A percentile compares a stretch with the other conserved stretches of the same genome.
phyloP scores from a whole-genome alignment of 177 flowering plant species.

The Vitis hybrid region DNA sequence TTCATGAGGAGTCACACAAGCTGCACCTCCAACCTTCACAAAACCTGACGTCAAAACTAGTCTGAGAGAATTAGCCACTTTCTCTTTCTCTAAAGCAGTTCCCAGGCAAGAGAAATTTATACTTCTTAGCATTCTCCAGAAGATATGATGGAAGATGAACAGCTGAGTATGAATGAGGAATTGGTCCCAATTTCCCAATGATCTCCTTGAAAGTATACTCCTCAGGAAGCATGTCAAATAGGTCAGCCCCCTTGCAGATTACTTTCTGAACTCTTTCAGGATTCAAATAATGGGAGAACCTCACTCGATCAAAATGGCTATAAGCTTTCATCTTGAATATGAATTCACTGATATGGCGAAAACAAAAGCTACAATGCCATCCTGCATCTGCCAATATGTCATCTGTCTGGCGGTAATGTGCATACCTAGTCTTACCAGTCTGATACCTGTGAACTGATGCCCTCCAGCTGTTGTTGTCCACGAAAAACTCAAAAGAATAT shows the following conservation, averaged over 20 bases:
- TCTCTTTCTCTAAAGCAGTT: slow-evolving; percentile 51
- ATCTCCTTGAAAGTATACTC: slow-evolving; percentile 66
- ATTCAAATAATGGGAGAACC: slow-evolving; percentile 47
- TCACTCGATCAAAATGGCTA: slow-evolving; percentile 57
- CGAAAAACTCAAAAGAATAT: slow-evolving; percentile 56
- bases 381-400: slow-evolving; percentile 57
- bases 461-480: slow-evolving; percentile 64
- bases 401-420: slow-evolving; percentile 56
- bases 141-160: slow-evolving; percentile 61
- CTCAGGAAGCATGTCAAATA: slow-evolving; percentile 67
- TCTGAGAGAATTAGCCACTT: slow-evolving; percentile 25
- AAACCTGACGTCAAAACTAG: slow-evolving; percentile 1
- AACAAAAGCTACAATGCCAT: slow-evolving; percentile 73
- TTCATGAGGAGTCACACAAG: slow-evolving; percentile 17
- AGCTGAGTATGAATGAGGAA: slow-evolving; percentile 57
- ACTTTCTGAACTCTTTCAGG: slow-evolving; percentile 49
- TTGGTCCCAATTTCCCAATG: slow-evolving; percentile 66
- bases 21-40: slow-evolving; percentile 18
- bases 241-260: slow-evolving; percentile 56
- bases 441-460: slow-evolving; percentile 56
- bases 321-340: slow-evolving; percentile 70
- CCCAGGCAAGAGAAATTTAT: slow-evolving; percentile 56
- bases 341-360: slow-evolving; percentile 49
- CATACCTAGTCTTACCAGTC: slow-evolving; percentile 50
- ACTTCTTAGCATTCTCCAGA: slow-evolving; percentile 48